These are phyloP conservation scores for Umbelopsis sp. DNA, from an alignment of 371 early-diverging fungal genomes.

Conservation along the genomic window DNA sequence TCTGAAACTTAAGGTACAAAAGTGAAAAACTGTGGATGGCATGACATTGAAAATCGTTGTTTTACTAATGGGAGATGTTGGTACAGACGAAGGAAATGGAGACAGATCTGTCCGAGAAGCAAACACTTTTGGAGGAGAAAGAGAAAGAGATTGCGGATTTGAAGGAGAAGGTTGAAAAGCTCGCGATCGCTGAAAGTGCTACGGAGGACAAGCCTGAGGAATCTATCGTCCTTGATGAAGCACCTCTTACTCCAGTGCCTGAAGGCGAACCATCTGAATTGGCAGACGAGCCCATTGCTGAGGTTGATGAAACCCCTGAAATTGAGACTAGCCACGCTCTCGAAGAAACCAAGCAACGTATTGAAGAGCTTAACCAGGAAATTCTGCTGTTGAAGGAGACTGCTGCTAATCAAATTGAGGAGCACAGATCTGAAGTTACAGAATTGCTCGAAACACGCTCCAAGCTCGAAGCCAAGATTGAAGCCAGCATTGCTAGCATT, in stretches of 20 bases:
- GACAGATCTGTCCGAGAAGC: background rate
- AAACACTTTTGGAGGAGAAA: conserved; percentile 3
- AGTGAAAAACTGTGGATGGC: too few species aligned
- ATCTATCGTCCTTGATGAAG: background rate
- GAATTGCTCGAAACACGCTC: background rate
- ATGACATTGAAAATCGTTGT: too few species aligned
- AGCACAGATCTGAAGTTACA: background rate
- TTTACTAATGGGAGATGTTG: too few species aligned
- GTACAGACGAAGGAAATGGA: conserved; percentile 4
- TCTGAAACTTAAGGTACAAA: background rate
- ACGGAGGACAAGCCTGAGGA: background rate
- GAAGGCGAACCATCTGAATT: background rate
- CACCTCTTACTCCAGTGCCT: background rate
- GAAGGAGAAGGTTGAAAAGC: conserved; percentile 11
- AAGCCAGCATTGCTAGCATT: background rate
- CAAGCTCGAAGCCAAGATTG: background rate
- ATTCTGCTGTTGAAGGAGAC: background rate
- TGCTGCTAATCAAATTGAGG: background rate
- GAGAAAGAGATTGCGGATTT: conserved; percentile 11
- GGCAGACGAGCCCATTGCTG: background rate
- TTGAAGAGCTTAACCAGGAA: conserved; percentile 3
- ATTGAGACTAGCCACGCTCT: background rate
- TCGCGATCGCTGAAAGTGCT: background rate
- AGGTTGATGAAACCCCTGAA: background rate
- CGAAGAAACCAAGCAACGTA: background rate